Percentiles rank a stretch among this genome's conserved stretches.
These are phyloP conservation scores for Rutstroemia sp. DNA, from an alignment of 2,329 filamentous ascomycete species.

Conservation along the genomic window DNA sequence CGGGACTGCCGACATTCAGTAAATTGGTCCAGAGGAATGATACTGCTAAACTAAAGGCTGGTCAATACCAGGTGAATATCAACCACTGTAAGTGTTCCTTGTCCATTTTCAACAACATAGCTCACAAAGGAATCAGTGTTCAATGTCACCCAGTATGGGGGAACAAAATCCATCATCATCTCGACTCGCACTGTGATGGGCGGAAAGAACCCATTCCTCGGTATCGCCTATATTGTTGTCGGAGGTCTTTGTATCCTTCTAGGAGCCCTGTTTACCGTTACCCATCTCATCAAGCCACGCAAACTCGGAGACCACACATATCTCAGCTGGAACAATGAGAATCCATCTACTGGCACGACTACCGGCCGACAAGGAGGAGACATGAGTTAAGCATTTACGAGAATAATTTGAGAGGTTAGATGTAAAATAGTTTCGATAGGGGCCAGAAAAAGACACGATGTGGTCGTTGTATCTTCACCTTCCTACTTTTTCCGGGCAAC, in stretches of 20 bases:
- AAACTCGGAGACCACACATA: slow-evolving; percentile 98
- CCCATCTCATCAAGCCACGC: slow-evolving; percentile 86
- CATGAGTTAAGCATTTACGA: not conserved
- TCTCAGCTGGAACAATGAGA: slow-evolving; percentile 84
- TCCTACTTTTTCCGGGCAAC: not conserved
- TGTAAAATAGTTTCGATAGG: not conserved
- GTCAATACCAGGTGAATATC: slow-evolving; percentile 71
- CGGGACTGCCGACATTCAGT: slow-evolving; percentile 87
- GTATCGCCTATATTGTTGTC: slow-evolving; percentile 92
- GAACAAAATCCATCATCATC: slow-evolving; percentile 84
- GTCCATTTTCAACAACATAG: not conserved
- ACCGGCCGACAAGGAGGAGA: slow-evolving; percentile 44
- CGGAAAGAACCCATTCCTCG: slow-evolving; percentile 89
- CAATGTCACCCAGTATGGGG: slow-evolving; percentile 68
- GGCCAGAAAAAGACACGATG: not conserved
- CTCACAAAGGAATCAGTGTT: slow-evolving; percentile 54
- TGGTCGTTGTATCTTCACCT: not conserved
- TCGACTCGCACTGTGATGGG: slow-evolving; percentile 90
- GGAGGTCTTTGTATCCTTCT: slow-evolving; percentile 88
- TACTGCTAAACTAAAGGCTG: slow-evolving; percentile 54
- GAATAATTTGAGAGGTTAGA: not conserved
- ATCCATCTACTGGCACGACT: slow-evolving; percentile 45
- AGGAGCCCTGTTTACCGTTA: slow-evolving; percentile 79
- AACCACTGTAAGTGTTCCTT: slow-evolving; percentile 58
- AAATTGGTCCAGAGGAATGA: slow-evolving; percentile 87